These are phyloP conservation scores for Dionaea muscipula DNA, from an alignment of 179 eudicot genomes.

Conservation along the genomic window DNA sequence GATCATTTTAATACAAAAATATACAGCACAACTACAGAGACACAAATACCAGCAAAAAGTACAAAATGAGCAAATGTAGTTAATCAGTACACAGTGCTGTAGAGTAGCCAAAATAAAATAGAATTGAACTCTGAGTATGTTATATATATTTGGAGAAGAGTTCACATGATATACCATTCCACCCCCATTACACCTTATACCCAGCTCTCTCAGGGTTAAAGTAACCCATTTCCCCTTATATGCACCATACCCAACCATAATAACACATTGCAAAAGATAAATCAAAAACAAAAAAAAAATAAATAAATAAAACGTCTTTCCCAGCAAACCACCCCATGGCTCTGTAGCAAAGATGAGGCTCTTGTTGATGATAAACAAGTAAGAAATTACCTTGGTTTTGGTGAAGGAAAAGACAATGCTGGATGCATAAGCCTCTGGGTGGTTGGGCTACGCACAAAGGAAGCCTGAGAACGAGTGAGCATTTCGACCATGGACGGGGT, in stretches of 20 bases:
- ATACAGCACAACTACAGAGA: too few relatives aligned
- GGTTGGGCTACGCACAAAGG: constrained; percentile 33
- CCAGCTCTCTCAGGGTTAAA: constrained; percentile 4
- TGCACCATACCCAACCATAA: constrained; percentile 19
- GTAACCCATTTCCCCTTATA: constrained; percentile 9
- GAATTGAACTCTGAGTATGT: constrained; percentile 12
- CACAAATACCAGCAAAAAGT: too few relatives aligned
- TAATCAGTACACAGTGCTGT: too few relatives aligned
- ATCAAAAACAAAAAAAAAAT: neutral
- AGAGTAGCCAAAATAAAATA: too few relatives aligned
- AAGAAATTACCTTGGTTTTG: constrained; percentile 35
- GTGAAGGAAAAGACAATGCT: constrained; percentile 29
- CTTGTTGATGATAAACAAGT: neutral
- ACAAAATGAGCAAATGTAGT: too few relatives aligned
- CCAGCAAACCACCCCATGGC: neutral
- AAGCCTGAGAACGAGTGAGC: constrained; percentile 67
- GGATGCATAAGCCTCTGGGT: constrained; percentile 35
- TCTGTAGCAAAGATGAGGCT: neutral
- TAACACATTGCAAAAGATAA: neutral
- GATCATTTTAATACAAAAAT: too few relatives aligned
- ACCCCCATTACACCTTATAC: constrained; percentile 16
- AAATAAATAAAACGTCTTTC: too few relatives aligned
- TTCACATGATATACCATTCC: constrained; percentile 5
- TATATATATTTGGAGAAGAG: constrained; percentile 6
- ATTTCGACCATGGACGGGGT: constrained; percentile 78